phyloP scores from a whole-genome alignment of 805 yeast genomes.

The Danielia oregonensis region DNA sequence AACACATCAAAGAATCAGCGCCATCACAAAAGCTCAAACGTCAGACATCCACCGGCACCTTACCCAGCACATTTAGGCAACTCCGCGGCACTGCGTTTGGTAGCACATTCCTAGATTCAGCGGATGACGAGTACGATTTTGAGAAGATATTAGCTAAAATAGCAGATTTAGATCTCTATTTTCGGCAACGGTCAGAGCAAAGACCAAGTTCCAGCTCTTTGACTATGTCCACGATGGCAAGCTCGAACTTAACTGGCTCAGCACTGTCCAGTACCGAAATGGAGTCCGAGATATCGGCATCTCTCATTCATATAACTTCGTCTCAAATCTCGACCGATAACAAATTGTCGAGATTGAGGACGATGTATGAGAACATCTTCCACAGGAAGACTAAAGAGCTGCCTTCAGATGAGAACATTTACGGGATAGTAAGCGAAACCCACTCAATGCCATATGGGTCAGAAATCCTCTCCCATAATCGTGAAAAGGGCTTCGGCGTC shows the following conservation, averaged over 20 bases:
- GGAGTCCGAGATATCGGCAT: not conserved
- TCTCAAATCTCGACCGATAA: not conserved
- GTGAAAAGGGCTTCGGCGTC: not conserved
- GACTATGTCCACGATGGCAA: not conserved
- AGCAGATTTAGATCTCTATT: slow-evolving; percentile 13
- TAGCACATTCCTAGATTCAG: not conserved
- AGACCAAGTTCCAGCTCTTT: not conserved
- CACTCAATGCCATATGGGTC: slow-evolving; percentile 3
- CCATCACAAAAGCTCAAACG: not conserved
- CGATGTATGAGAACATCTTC: slow-evolving; percentile 2
- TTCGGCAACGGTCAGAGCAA: slow-evolving; percentile 1
- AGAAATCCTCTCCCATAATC: not conserved
- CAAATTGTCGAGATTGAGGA: slow-evolving; percentile 1
- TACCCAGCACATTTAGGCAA: slow-evolving; percentile 2
- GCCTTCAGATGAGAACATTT: slow-evolving; percentile 12
- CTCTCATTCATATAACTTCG: slow-evolving; percentile 1
- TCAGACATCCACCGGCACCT: slow-evolving; percentile 1
- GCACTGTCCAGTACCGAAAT: not conserved
- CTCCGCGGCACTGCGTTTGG: not conserved
- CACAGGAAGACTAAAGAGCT: no score
- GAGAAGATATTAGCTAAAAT: slow-evolving; percentile 17
- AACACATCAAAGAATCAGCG: slow-evolving; percentile 8
- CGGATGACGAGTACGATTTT: slow-evolving; percentile 14
- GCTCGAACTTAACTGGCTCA: not conserved
- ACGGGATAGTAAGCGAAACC: slow-evolving; percentile 24